Base-by-base conservation (phyloP, 2,329 filamentous ascomycete species). In the Sclerotinia borealis region DNA sequence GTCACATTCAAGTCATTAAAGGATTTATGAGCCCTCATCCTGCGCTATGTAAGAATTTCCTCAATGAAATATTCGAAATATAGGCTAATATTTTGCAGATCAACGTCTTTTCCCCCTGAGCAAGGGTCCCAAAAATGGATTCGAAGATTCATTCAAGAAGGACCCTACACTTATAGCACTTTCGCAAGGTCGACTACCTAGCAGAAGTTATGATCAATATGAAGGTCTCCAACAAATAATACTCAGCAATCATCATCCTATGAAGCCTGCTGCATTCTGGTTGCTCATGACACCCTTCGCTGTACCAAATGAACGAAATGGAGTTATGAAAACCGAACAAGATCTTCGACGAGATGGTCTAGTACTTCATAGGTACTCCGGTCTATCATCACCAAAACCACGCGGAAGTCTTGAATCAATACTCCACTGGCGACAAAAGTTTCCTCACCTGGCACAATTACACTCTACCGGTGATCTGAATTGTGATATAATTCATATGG, bases 1-100 rank as follows among this genome's bases (percentile, higher is more conserved):
- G 85, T 71, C 86, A 89, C 71, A 89, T 89, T 71, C 86, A 90
- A 72, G 86, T 90, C 17, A 77, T 89, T 62, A 89, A 89, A 76
- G 84, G 83, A 59, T 87, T 88, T 72, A 84, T 89, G 67, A 79
- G 81, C 62, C 81, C 83, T 61, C 78, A 88, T 66, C 81, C 83
- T 49, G 85, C 83, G 36, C 15, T 58, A 73, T 88, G 85, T 88
- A 77, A 81, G 85, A 79, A 31, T 25, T 25, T 25, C 13, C 4
- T 10, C 27, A 11, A 56, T 15, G 3, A 48, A 2, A 13, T 47
- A 17, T 22, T 51, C 25, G 52, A 48, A 51, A 9, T 41, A 27
- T 54, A 55, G 7, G 45, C 66, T 71, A 63, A 72, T 22, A 41
- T 11, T 49, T 13, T 25, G 41, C 39, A 74, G 72, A 59, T 64